A percentile compares a stretch with the other conserved stretches of the same genome.
phyloP scores from a whole-genome alignment of 225 moss, liverwort and hornwort species.

The Rhytidiadelphus loreus region DNA sequence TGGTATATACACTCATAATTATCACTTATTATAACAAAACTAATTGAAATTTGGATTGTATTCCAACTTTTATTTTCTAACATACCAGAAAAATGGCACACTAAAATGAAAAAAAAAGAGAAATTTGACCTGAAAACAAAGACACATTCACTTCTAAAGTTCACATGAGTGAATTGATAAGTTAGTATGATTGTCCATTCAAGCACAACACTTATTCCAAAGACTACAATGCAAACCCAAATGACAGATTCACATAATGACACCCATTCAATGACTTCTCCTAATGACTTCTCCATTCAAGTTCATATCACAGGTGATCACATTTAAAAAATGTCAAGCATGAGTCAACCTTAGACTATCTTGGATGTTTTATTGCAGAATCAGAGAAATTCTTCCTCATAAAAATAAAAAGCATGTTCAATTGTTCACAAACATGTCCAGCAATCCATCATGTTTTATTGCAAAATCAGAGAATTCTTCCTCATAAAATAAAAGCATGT shows the following conservation, averaged over 20 bases:
- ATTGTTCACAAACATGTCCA: no score
- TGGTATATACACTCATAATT: no score
- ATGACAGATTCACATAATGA: background rate
- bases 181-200: no score
- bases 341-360: background rate
- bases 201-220: background rate
- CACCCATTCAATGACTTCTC: background rate
- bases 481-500: background rate
- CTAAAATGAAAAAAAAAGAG: no score
- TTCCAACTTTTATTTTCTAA: no score
- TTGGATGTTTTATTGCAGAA: background rate
- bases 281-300: background rate
- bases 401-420: no score
- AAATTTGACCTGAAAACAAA: no score
- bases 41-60: no score
- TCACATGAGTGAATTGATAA: background rate
- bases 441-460: no score
- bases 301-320: background rate
- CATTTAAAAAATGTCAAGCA: background rate
- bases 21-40: no score
- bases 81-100: no score
- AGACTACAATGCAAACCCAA: background rate
- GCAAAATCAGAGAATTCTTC: background rate
- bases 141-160: background rate
- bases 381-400: no score